Evolutionary conservation across 495 filamentous ascomycete genomes (phyloP).

Genomic region (Tuber brumale): DNA sequence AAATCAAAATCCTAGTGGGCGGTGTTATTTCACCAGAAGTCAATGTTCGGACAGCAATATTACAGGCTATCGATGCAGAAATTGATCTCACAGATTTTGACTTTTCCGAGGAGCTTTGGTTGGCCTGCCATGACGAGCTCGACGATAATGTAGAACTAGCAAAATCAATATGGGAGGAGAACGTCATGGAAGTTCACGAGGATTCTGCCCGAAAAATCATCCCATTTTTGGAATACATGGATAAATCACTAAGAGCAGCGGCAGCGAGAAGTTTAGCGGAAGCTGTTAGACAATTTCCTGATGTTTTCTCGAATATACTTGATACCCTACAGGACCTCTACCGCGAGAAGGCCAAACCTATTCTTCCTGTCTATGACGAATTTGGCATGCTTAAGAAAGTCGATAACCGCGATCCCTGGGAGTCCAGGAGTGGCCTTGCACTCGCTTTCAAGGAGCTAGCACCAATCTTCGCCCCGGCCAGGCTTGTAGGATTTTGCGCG

Average conservation of each 20-base stretch:
- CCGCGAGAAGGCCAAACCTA: conserved; percentile 67
- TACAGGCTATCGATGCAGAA: conserved; percentile 86
- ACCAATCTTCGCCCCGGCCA: conserved; percentile 56
- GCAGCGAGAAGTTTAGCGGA: conserved; percentile 77
- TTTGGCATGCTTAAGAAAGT: conserved; percentile 88
- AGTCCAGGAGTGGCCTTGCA: conserved; percentile 77
- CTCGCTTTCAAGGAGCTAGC: conserved; percentile 78
- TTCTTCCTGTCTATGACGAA: conserved; percentile 72
- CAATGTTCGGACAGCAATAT: conserved; percentile 71
- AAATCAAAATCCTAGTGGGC: conserved; percentile 63
- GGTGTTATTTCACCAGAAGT: conserved; percentile 71
- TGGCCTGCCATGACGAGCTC: conserved; percentile 82
- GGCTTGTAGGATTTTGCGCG: conserved; percentile 67
- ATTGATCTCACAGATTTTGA: conserved; percentile 80
- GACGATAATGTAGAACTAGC: conserved; percentile 82
- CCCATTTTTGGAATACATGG: conserved; percentile 69
- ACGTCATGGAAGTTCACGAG: conserved; percentile 62
- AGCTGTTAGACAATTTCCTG: conserved; percentile 54
- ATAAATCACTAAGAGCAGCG: conserved; percentile 72
- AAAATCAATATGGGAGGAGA: conserved; percentile 88
- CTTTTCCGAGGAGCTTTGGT: conserved; percentile 86
- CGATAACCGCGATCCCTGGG: conserved; percentile 81
- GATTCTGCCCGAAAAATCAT: conserved; percentile 60
- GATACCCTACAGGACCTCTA: conserved; percentile 62
- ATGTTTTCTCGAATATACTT: conserved; percentile 54